Evolutionary conservation across 2,329 filamentous ascomycete genomes (phyloP).

Genomic region (Ascochyta pisi): DNA sequence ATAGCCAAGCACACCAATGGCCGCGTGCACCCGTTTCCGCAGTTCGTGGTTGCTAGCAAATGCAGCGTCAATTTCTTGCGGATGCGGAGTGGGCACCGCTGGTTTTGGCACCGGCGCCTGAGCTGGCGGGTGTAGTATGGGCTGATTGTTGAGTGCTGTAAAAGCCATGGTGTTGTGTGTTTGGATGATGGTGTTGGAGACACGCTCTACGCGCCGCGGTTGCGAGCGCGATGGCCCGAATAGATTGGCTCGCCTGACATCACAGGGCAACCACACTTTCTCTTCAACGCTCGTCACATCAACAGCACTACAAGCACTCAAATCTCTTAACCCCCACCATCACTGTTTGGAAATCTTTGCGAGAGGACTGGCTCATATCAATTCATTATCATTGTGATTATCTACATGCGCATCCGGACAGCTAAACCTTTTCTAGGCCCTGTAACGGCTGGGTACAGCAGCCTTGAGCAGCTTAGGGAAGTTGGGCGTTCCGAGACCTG

Average conservation of each 20-base stretch:
- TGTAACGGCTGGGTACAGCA: conserved; percentile 32
- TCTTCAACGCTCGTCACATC: background rate
- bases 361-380: background rate
- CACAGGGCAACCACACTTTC: background rate
- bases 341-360: background rate
- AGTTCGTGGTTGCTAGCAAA: conserved; percentile 45
- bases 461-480: conserved; percentile 41
- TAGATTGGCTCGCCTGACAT: conserved; percentile 13
- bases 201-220: conserved; percentile 6
- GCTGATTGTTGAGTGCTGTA: conserved; percentile 31
- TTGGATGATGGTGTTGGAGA: conserved; percentile 18
- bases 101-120: conserved; percentile 7
- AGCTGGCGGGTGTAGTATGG: conserved; percentile 9
- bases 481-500: conserved; percentile 41
- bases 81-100: conserved; percentile 20
- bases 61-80: conserved; percentile 42
- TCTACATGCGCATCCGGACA: background rate
- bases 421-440: conserved; percentile 17
- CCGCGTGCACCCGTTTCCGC: conserved; percentile 48
- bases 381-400: background rate
- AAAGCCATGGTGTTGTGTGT: conserved; percentile 28
- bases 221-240: conserved; percentile 8
- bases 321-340: background rate
- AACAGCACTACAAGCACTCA: no score
- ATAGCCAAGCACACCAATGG: conserved; percentile 37